phyloP scores from a whole-genome alignment of 2,329 filamentous ascomycete species.

The Pseudovirgaria hyperparasitica region DNA sequence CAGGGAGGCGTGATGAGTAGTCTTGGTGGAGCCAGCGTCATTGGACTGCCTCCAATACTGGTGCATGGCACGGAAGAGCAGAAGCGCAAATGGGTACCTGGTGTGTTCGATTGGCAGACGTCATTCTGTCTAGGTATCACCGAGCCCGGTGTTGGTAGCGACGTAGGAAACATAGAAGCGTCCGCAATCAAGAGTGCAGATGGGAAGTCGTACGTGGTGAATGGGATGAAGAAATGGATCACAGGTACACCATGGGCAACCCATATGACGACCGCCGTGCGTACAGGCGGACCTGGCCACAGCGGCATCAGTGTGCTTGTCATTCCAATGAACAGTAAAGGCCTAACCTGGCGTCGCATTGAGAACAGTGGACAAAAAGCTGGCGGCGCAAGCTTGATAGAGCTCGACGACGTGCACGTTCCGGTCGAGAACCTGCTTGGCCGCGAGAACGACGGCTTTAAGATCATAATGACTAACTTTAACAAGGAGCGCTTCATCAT shows the following conservation, averaged over 20 bases:
- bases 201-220: constrained; percentile 58
- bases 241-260: constrained; percentile 49
- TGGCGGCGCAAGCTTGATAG: constrained; percentile 46
- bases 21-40: constrained; percentile 46
- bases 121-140: constrained; percentile 54
- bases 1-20: constrained; percentile 46
- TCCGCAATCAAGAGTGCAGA: constrained; percentile 60
- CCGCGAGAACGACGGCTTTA: constrained; percentile 42
- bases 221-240: constrained; percentile 58
- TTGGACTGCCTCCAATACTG: constrained; percentile 53
- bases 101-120: constrained; percentile 44
- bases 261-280: constrained; percentile 49
- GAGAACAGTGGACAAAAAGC: constrained; percentile 55
- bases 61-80: constrained; percentile 48
- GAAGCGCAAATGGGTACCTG: constrained; percentile 45
- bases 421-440: constrained; percentile 42
- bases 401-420: constrained; percentile 43
- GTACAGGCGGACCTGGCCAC: constrained; percentile 43
- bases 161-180: constrained; percentile 51
- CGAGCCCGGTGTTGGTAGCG: constrained; percentile 44
- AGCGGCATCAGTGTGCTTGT: constrained; percentile 45
- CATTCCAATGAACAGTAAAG: constrained; percentile 37
- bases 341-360: constrained; percentile 43
- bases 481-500: constrained; percentile 45
- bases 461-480: constrained; percentile 44